Percentiles rank a stretch among this genome's conserved stretches.
phyloP scores from a whole-genome alignment of 2,329 filamentous ascomycete genomes.

The Stagonosporopsis vannaccii region DNA sequence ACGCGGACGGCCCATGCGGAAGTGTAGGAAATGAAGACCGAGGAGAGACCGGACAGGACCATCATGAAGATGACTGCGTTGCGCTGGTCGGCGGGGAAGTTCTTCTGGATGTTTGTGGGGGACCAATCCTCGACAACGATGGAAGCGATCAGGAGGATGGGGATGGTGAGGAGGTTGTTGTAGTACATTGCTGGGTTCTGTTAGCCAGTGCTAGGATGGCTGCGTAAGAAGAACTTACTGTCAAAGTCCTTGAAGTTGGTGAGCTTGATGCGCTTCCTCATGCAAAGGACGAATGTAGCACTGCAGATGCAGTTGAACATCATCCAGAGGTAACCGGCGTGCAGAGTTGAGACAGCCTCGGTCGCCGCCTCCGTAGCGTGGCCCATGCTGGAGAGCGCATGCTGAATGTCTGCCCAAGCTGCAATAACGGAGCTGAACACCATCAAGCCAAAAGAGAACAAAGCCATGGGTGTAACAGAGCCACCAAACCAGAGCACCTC shows the following conservation, averaged over 20 bases:
- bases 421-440: slow-evolving; percentile 93
- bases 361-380: slow-evolving; percentile 66
- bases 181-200: slow-evolving; percentile 90
- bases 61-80: slow-evolving; percentile 85
- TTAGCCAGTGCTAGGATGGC: slow-evolving; percentile 28
- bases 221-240: slow-evolving; percentile 66
- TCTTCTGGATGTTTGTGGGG: slow-evolving; percentile 77
- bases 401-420: slow-evolving; percentile 95
- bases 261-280: slow-evolving; percentile 99
- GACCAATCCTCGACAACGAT: slow-evolving; percentile 94
- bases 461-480: slow-evolving; percentile 82
- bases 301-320: slow-evolving; percentile 94
- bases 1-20: slow-evolving; percentile 98
- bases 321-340: slow-evolving; percentile 98
- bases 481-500: slow-evolving; percentile 99
- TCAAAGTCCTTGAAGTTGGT: slow-evolving; percentile 99
- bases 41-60: slow-evolving; percentile 90
- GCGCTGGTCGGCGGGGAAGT: slow-evolving; percentile 85
- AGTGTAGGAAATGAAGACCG: slow-evolving; percentile 99
- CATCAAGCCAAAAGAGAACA: slow-evolving; percentile 96
- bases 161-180: slow-evolving; percentile 97
- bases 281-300: slow-evolving; percentile 85
- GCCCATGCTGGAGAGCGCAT: slow-evolving; percentile 73
- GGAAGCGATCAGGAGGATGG: slow-evolving; percentile 83
- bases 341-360: slow-evolving; percentile 83